Conservation (phyloP, 2,329 filamentous ascomycete genomes). For the Fusarium acutatum region DNA sequence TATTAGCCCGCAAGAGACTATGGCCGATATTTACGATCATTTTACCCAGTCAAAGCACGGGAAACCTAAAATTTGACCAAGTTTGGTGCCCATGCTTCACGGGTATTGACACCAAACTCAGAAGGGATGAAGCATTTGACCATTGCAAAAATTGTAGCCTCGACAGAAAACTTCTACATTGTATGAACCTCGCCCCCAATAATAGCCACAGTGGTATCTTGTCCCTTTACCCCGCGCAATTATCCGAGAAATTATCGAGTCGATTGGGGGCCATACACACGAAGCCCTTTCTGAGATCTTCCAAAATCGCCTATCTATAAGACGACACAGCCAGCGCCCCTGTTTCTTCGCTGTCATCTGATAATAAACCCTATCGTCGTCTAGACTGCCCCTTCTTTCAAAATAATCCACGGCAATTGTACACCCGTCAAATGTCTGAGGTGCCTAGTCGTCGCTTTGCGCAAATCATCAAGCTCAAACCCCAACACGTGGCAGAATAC, state of each 20-base stretch:
- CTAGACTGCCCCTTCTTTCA: neutral
- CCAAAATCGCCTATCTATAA: neutral
- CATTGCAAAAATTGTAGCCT: no score
- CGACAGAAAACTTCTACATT: neutral
- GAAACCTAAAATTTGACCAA: neutral
- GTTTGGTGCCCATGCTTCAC: neutral
- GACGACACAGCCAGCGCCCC: neutral
- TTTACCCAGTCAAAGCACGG: no score
- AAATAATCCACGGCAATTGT: neutral
- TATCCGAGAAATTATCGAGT: neutral
- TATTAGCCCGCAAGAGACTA: no score
- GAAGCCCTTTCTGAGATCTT: no score
- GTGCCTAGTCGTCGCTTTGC: neutral
- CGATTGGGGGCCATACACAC: neutral
- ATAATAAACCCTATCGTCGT: rapidly evolving
- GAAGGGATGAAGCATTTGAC: neutral
- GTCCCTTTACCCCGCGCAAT: no score
- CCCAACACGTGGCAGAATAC: neutral
- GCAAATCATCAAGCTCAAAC: neutral
- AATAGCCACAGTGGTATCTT: neutral
- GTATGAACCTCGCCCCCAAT: neutral
- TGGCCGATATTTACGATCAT: neutral
- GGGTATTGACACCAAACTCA: neutral
- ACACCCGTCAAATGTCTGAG: neutral
- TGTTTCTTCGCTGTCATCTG: rapidly evolving